Conservation (phyloP, 768 basidiomycete species). For the Rhodocollybia butyracea region DNA sequence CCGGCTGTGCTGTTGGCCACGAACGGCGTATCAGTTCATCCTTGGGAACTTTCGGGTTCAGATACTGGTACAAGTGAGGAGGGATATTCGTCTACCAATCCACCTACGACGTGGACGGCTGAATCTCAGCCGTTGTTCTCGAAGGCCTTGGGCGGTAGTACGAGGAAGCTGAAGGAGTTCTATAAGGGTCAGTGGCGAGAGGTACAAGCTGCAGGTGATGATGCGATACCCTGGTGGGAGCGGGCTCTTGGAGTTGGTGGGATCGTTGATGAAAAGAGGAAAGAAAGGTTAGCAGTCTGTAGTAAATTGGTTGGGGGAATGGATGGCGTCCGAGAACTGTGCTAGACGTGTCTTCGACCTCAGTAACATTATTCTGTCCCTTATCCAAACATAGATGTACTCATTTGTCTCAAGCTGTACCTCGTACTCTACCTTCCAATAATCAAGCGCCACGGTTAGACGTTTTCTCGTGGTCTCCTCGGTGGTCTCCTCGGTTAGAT, state of each 20-base stretch:
- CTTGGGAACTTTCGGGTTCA: conserved; percentile 4
- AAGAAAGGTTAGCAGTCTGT: conserved; percentile 29
- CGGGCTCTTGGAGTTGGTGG: conserved; percentile 44
- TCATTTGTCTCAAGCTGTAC: no score
- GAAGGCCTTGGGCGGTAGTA: conserved; percentile 28
- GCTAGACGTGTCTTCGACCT: neutral
- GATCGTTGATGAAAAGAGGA: conserved; percentile 37
- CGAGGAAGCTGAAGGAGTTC: conserved; percentile 32
- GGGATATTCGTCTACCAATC: conserved; percentile 37
- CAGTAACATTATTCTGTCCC: no score
- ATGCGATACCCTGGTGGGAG: conserved; percentile 55
- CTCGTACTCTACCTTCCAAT: no score
- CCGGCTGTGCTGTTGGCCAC: conserved; percentile 58
- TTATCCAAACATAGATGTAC: no score
- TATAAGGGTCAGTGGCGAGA: conserved; percentile 60
- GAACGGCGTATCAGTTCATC: conserved; percentile 49
- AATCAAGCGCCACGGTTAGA: no score
- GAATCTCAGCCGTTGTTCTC: conserved; percentile 37
- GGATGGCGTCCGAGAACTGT: conserved; percentile 20
- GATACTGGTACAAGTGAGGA: conserved; percentile 5
- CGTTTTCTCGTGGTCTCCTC: no score
- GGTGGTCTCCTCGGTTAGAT: no score
- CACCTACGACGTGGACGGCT: conserved; percentile 46
- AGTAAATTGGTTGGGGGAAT: conserved; percentile 33
- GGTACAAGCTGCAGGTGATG: conserved; percentile 37